phyloP scores from a whole-genome alignment of 345 rosid species.

The Angophora floribunda region DNA sequence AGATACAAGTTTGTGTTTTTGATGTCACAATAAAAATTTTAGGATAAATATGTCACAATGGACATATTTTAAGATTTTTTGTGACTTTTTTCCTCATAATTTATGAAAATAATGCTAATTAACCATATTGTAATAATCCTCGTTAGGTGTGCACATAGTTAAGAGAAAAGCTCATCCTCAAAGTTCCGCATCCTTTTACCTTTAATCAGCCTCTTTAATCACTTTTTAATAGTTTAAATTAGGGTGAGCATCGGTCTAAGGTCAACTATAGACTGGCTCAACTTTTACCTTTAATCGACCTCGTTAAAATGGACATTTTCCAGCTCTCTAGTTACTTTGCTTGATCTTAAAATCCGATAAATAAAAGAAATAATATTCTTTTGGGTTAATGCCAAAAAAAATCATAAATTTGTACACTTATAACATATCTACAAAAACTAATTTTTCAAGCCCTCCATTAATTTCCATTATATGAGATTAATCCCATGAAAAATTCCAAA shows the following conservation, averaged over 20 bases:
- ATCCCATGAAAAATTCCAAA: rapidly evolving
- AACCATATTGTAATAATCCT: background rate
- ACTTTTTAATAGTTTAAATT: background rate
- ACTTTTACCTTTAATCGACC: too few relatives aligned
- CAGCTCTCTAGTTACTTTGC: background rate
- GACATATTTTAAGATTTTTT: too few relatives aligned
- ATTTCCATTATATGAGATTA: too few relatives aligned
- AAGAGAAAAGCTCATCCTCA: background rate
- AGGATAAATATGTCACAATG: background rate
- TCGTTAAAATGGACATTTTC: background rate
- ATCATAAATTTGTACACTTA: rapidly evolving
- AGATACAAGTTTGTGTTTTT: too few relatives aligned
- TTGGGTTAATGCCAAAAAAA: background rate
- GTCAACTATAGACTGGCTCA: too few relatives aligned
- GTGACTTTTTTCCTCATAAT: background rate
- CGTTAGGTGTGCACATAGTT: background rate
- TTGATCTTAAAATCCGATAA: background rate
- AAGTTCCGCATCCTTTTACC: background rate
- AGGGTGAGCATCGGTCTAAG: too few relatives aligned
- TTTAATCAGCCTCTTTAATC: background rate
- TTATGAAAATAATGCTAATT: background rate
- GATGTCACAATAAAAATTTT: rapidly evolving
- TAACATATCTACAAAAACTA: rapidly evolving
- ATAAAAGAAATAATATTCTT: background rate
- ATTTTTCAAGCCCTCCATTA: too few relatives aligned